phyloP scores from a whole-genome alignment of 768 basidiomycete genomes.

The Termitomyces sp. region DNA sequence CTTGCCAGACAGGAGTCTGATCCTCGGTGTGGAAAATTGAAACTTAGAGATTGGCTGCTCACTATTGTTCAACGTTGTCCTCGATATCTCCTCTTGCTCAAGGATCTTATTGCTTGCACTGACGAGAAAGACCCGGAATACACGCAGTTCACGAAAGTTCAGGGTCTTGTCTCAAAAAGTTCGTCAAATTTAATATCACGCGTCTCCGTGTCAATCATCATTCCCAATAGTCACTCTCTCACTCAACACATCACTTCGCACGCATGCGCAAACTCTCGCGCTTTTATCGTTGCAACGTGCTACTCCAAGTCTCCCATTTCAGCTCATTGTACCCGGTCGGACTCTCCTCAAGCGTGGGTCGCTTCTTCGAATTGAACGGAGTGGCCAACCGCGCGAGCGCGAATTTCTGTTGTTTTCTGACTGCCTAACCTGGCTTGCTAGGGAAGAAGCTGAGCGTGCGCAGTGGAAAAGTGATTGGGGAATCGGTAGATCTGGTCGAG shows the following conservation, averaged over 20 bases:
- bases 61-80: conserved; percentile 87
- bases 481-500: conserved; percentile 20
- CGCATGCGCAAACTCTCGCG: conserved; percentile 69
- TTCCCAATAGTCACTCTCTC: conserved; percentile 57
- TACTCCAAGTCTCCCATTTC: conserved; percentile 71
- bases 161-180: conserved; percentile 74
- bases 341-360: conserved; percentile 64
- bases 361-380: conserved; percentile 51
- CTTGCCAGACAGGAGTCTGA: conserved; percentile 61
- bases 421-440: conserved; percentile 70
- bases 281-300: conserved; percentile 76
- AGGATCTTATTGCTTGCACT: conserved; percentile 71
- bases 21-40: conserved; percentile 65
- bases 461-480: conserved; percentile 29
- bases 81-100: conserved; percentile 77
- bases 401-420: conserved; percentile 84
- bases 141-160: conserved; percentile 50
- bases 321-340: conserved; percentile 78
- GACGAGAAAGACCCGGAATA: conserved; percentile 63
- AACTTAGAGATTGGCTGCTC: conserved; percentile 79
- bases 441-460: conserved; percentile 33
- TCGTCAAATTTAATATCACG: conserved; percentile 13
- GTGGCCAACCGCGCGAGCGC: conserved; percentile 44
- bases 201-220: background rate
- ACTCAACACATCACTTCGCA: conserved; percentile 73